These are phyloP conservation scores for Nakazawaea holstii DNA, from an alignment of 805 yeast species.

Conservation along the genomic window DNA sequence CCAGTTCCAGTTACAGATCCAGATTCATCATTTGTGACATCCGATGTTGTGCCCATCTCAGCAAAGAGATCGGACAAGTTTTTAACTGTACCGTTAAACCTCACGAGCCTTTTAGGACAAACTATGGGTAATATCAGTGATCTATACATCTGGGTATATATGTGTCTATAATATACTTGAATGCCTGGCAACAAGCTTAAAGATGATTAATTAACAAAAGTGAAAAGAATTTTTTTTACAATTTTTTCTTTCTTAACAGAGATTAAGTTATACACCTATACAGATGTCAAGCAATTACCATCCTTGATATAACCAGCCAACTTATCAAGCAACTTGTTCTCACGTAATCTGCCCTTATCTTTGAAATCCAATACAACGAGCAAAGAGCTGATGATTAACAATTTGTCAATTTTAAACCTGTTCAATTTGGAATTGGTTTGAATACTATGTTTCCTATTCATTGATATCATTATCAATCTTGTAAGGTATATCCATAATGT, in stretches of 20 bases:
- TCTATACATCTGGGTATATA: too few species aligned
- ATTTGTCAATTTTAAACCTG: slow-evolving; percentile 3
- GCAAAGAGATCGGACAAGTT: neutral
- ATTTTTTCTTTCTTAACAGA: too few species aligned
- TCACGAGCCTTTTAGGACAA: neutral
- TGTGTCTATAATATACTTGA: too few species aligned
- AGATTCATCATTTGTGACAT: too few species aligned
- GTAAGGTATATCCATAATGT: slow-evolving; percentile 5
- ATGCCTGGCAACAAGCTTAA: too few species aligned
- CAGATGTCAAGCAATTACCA: neutral
- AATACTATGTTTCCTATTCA: slow-evolving; percentile 6
- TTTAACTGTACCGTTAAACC: neutral
- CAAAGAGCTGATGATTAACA: slow-evolving; percentile 3
- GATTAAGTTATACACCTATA: too few species aligned
- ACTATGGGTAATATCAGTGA: neutral
- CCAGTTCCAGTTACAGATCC: too few species aligned
- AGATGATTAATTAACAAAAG: too few species aligned
- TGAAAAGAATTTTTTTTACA: too few species aligned
- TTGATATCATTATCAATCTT: slow-evolving; percentile 3
- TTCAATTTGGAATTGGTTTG: neutral
- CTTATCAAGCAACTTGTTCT: neutral
- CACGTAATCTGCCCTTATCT: neutral
- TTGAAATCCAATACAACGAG: neutral
- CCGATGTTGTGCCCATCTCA: too few species aligned
- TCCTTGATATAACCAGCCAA: neutral